Percentiles rank a stretch among this genome's conserved stretches.
Conservation (phyloP, 495 filamentous ascomycete genomes). For the Penicillium antarcticum region DNA sequence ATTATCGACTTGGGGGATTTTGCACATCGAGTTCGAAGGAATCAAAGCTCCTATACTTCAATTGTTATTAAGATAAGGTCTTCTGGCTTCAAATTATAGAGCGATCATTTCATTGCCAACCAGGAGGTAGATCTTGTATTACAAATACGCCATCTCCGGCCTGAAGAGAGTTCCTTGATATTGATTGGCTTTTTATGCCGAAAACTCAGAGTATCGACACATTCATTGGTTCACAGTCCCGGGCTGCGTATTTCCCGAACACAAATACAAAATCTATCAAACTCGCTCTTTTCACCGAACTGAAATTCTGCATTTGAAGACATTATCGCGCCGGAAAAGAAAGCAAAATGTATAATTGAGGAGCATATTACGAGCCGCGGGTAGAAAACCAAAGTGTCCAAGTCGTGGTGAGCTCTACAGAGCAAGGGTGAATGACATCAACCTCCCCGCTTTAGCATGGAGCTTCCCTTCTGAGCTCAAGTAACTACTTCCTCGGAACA, state of each 20-base stretch:
- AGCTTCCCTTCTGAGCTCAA: constrained; percentile 25
- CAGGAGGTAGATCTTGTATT: constrained; percentile 7
- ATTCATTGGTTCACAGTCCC: not conserved
- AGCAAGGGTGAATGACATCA: constrained; percentile 21
- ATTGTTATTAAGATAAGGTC: too few relatives aligned
- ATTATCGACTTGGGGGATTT: too few relatives aligned
- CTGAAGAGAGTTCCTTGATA: accelerated
- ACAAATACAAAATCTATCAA: not conserved
- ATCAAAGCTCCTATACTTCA: too few relatives aligned
- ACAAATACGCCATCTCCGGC: constrained; percentile 12
- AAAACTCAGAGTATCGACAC: accelerated
- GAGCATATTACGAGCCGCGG: not conserved
- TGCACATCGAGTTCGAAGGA: too few relatives aligned
- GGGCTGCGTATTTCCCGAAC: not conserved
- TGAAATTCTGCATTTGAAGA: not conserved
- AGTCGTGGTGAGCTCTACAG: not conserved
- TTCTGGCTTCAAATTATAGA: too few relatives aligned
- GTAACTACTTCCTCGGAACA: constrained; percentile 9
- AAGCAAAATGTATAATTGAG: not conserved
- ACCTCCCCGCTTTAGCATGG: constrained; percentile 17
- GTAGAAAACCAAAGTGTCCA: not conserved
- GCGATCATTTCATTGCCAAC: too few relatives aligned
- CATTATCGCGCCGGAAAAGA: not conserved
- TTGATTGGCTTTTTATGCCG: constrained; percentile 5
- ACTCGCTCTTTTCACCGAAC: not conserved